Conservation (phyloP, 2,329 filamentous ascomycete genomes). For the Drechslera avenae region DNA sequence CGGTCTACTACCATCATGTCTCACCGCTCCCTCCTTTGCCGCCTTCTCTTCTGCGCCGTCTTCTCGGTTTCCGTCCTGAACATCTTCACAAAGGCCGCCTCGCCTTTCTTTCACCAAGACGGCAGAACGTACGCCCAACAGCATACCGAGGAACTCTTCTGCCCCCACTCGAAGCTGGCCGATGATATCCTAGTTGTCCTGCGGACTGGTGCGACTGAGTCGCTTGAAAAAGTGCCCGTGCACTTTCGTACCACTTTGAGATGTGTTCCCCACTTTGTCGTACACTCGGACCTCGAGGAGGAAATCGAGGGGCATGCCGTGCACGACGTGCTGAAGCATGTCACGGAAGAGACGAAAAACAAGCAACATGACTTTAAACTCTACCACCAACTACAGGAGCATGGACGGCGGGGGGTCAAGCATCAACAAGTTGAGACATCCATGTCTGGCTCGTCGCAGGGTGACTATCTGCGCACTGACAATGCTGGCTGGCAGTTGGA, state of each 20-base stretch:
- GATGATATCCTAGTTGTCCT: constrained; percentile 64
- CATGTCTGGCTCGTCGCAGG: constrained; percentile 41
- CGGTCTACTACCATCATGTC: constrained; percentile 30
- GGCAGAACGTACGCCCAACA: constrained; percentile 27
- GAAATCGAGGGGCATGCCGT: constrained; percentile 57
- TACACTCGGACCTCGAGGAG: constrained; percentile 66
- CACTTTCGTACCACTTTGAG: constrained; percentile 62
- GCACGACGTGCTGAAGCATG: constrained; percentile 53
- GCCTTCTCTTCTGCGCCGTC: constrained; percentile 40
- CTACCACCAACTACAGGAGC: constrained; percentile 55
- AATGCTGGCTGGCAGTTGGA: constrained; percentile 59
- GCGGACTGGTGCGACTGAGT: constrained; percentile 65
- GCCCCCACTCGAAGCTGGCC: constrained; percentile 41
- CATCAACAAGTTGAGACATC: constrained; percentile 36
- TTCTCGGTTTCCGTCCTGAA: constrained; percentile 45
- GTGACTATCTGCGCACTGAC: constrained; percentile 44
- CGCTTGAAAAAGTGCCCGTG: constrained; percentile 61
- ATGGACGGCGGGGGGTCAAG: constrained; percentile 52
- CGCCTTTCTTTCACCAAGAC: constrained; percentile 37
- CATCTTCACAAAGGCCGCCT: constrained; percentile 38
- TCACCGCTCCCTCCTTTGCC: constrained; percentile 41
- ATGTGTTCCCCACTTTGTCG: constrained; percentile 61
- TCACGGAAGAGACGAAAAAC: constrained; percentile 46
- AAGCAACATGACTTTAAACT: constrained; percentile 58
- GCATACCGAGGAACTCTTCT: constrained; percentile 30